Percentiles rank a stretch among this genome's conserved stretches.
Conservation (phyloP, 1,139 yeast species). For the Hanseniaspora gamundiae region DNA sequence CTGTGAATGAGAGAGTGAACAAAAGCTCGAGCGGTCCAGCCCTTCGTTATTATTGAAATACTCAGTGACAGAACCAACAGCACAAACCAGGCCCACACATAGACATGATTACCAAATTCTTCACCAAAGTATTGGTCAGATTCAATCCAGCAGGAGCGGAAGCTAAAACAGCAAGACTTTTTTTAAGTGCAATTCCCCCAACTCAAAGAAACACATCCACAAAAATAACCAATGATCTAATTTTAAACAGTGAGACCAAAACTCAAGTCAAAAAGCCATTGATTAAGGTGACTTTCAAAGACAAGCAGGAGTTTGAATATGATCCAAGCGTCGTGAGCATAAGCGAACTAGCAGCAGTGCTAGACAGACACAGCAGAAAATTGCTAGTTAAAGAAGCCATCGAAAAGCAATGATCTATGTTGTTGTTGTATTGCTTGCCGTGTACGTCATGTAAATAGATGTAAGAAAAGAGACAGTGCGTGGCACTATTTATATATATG, state of each 20-base stretch:
- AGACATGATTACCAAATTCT: constrained; percentile 74
- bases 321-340: constrained; percentile 49
- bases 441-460: no score
- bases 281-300: constrained; percentile 70
- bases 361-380: constrained; percentile 62
- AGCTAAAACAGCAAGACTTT: constrained; percentile 68
- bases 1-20: no score
- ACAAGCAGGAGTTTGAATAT: constrained; percentile 56
- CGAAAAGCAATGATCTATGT: constrained; percentile 16
- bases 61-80: no score
- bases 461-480: no score
- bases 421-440: background rate
- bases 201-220: constrained; percentile 39
- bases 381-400: constrained; percentile 57
- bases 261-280: constrained; percentile 33
- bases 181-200: constrained; percentile 72
- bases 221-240: constrained; percentile 41
- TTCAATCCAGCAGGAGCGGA: constrained; percentile 69
- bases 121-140: constrained; percentile 61
- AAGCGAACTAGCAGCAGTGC: constrained; percentile 42
- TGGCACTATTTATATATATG: no score
- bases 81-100: no score
- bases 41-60: no score
- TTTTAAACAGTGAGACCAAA: constrained; percentile 30
- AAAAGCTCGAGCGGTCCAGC: no score